Evolutionary conservation across 2,329 filamentous ascomycete species (phyloP), one percentile per base, ranked within the genome.

Genomic region (Epicoccum sorghinum): DNA sequence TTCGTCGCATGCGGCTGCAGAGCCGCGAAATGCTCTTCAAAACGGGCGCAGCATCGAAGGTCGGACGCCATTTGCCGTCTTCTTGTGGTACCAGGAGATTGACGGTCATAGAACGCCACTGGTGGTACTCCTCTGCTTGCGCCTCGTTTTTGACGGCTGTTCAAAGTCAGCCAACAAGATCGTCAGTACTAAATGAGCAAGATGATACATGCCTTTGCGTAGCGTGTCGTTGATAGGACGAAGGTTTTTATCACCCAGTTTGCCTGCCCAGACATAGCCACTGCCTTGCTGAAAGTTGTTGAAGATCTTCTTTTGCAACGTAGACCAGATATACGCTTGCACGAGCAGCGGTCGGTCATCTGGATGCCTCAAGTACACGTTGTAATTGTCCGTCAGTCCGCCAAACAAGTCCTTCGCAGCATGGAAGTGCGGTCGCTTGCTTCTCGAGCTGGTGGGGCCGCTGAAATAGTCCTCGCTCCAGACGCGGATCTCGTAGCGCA

Each of bases 251-350:
- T 75, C 71, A 22, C 72, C 72, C n/a, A 74, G 59, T 45, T 69
- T 72, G 27, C 70, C 72, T 1, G 72, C 72, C 72, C 72, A 75
- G 8, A 73, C 60, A 47, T 75, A 75, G 29, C 72, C 72, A 47
- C 69, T 69, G 18, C 71, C 72, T 36, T 70, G 72, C 32, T 66
- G 53, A 46, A 70, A 66, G 24, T 66, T 73, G 60, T 64, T 73
- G 60, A 75, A 75, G 36, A 75, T 68, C 37, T 69, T 70, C n/a
- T 68, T 64, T 32, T 74, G 72, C n/a, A 75, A 51, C 37, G 60
- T 68, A 35, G 62, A 70, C 72, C 72, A 75, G 2, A 75, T 44
- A 45, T 69, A 74, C 4, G 70, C 66, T 55, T 75, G 72, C n/a
- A 75, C 67, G 14, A 75, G 57, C 12, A 73, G 62, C 10, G 72